Base-by-base conservation (phyloP, 352 stramenopile species). In the Paralagenidium karlingii region DNA sequence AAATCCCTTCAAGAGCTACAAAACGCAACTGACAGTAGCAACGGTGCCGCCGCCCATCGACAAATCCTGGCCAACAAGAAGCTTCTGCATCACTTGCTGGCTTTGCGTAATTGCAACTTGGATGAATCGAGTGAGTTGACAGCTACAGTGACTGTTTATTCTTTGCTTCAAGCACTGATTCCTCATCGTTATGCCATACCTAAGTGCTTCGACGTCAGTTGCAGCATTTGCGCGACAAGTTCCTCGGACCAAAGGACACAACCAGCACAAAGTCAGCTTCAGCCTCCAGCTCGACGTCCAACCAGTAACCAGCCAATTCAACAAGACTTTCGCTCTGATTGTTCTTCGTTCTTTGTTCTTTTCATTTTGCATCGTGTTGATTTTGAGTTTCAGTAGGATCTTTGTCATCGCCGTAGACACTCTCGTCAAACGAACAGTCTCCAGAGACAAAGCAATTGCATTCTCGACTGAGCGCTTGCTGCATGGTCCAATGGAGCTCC, bases 41-140 rank as follows among this genome's bases (percentile, higher is more conserved):
- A 12, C 5, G 15, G 19, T 24, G 42, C 21, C 8, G 20, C 34
- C 13, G n/a, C 25, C 4, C 11, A 22, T 24, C 30, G 30, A n/a
- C 29, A 45, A 21, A 42, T 38, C 8, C 46, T 26, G 6, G 50
- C 58, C 20, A 67, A 74, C 37, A 58, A 51, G 47, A 78, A 65
- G 26, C 53, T 90, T 15, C 49, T 90, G 12, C 73, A 90, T 30
- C 69, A 83, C 25, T 58, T 90, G 10, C 68, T 86, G 7, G 73
- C 62, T n/a, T 57, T 90, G 50, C 63, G 62, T 12, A 69, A 70
- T 40, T 52, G 67, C 13, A 63, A 70, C 1, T 45, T 90, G 33
- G 63, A 83, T 29, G 44, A 73, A 22, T 16, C 56, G 53, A 65
- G 76, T 86, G n/a, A n/a, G n/a, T n/a, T n/a, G n/a, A n/a, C n/a